phyloP scores from a whole-genome alignment of 1,139 yeast species.

The Eremothecium cymbalariae region DNA sequence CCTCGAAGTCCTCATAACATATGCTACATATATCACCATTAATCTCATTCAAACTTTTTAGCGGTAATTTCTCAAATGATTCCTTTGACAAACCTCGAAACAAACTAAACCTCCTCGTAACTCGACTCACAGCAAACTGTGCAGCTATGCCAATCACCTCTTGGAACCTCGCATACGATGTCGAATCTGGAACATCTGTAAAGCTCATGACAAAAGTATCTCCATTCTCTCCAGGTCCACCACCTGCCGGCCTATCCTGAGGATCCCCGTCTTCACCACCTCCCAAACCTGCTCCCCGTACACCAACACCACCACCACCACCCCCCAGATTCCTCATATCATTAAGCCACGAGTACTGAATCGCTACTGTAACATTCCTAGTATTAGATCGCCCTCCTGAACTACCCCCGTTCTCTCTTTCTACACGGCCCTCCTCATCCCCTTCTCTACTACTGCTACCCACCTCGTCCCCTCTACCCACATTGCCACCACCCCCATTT shows the following conservation, averaged over 20 bases:
- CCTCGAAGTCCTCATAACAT: conserved; percentile 54
- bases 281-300: conserved; percentile 7
- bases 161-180: conserved; percentile 32
- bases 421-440: too few relatives aligned
- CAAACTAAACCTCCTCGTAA: conserved; percentile 38
- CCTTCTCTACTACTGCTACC: too few relatives aligned
- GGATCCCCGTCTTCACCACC: conserved; percentile 19
- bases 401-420: too few relatives aligned
- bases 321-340: conserved; percentile 7
- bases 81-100: conserved; percentile 46
- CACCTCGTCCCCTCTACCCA: too few relatives aligned
- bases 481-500: too few relatives aligned
- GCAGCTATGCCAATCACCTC: conserved; percentile 61
- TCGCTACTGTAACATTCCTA: conserved; percentile 27
- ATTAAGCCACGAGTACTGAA: conserved; percentile 23
- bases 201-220: conserved; percentile 44
- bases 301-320: conserved; percentile 11
- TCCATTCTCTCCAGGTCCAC: conserved; percentile 37
- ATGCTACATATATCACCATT: conserved; percentile 49
- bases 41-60: conserved; percentile 31
- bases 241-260: conserved; percentile 22
- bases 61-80: conserved; percentile 44
- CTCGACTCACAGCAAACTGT: conserved; percentile 57
- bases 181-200: conserved; percentile 46
- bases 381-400: conserved; percentile 12